These are phyloP conservation scores for Astrephomene gubernaculifera DNA, from an alignment of 139 green algal species.

Conservation along the genomic window DNA sequence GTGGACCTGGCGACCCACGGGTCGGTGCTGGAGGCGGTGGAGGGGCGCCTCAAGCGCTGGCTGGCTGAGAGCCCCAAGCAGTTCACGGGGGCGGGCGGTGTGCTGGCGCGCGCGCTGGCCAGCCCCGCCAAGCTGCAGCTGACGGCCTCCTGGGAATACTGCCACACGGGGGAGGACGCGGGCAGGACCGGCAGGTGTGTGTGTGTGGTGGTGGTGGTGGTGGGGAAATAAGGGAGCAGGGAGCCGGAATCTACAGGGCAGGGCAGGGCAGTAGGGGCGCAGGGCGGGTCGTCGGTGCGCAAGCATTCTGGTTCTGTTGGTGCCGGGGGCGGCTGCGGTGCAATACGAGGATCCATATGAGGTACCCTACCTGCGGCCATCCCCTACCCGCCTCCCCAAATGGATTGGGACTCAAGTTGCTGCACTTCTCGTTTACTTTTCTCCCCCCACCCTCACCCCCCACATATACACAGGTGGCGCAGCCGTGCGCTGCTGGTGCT, in stretches of 20 bases:
- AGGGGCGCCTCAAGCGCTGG: slow-evolving; percentile 46
- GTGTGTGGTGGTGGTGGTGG: no score
- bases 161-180: slow-evolving; percentile 39
- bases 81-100: slow-evolving; percentile 22
- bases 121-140: slow-evolving; percentile 43
- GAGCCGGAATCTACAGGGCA: no score
- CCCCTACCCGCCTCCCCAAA: no score
- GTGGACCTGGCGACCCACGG: slow-evolving; percentile 57
- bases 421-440: background rate
- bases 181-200: slow-evolving; percentile 27
- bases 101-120: slow-evolving; percentile 9
- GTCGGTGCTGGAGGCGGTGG: slow-evolving; percentile 55
- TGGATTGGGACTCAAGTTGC: background rate
- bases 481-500: slow-evolving; percentile 40
- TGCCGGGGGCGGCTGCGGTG: no score
- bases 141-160: slow-evolving; percentile 38
- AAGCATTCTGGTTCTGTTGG: no score
- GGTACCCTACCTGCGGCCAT: no score
- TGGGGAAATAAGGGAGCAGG: no score
- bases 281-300: no score
- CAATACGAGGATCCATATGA: no score
- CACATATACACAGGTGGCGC: background rate
- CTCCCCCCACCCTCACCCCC: background rate
- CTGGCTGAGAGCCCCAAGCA: slow-evolving; percentile 46
- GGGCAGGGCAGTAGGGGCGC: no score